Percentiles rank a stretch among this genome's conserved stretches.
These are phyloP conservation scores for Huntiella bhutanensis DNA, from an alignment of 2,329 filamentous ascomycete species.

Conservation along the genomic window DNA sequence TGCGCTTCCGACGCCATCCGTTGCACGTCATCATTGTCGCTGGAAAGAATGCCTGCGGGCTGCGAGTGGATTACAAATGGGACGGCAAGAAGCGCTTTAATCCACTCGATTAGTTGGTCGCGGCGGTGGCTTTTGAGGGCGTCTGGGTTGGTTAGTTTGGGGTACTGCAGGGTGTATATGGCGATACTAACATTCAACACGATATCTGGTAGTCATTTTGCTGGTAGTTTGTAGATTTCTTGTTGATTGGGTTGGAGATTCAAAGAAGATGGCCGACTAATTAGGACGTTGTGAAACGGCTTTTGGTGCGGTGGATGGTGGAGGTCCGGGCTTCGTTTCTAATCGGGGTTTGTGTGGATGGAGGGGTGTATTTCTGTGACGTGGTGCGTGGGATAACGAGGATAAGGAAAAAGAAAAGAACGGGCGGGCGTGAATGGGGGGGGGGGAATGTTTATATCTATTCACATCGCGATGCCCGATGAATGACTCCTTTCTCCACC, in stretches of 20 bases:
- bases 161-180: conserved; percentile 5
- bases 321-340: too few species aligned
- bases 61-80: conserved; percentile 95
- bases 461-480: too few species aligned
- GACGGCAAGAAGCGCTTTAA: conserved; percentile 84
- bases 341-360: too few species aligned
- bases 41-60: conserved; percentile 69
- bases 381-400: too few species aligned
- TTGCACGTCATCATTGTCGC: conserved; percentile 42
- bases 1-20: conserved; percentile 67
- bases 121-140: conserved; percentile 66
- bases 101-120: conserved; percentile 93
- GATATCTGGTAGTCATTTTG: conserved; percentile 43
- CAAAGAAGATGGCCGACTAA: neutral
- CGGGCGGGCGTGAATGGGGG: too few species aligned
- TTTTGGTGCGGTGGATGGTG: too few species aligned
- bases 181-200: conserved; percentile 49
- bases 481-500: too few species aligned
- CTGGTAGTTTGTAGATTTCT: neutral
- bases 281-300: too few species aligned
- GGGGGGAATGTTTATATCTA: too few species aligned
- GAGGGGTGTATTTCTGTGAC: too few species aligned
- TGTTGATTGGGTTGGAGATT: neutral
- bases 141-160: conserved; percentile 22
- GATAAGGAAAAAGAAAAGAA: too few species aligned